Base-by-base conservation (phyloP, 345 rosid species). In the Eutrema heterophyllum region DNA sequence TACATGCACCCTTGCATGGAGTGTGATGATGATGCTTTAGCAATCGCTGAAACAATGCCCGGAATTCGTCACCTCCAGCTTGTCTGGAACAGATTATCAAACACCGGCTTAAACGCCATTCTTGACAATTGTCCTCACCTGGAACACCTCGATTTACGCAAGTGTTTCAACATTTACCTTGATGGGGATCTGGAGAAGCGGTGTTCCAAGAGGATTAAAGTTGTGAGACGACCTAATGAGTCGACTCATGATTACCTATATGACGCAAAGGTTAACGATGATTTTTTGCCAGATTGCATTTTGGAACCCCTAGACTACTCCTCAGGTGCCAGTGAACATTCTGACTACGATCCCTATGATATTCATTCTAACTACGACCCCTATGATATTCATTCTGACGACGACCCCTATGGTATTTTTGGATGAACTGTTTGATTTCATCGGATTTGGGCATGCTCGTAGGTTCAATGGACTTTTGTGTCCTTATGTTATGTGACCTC, bases 41-140 rank as follows among this genome's bases (percentile, higher is more conserved):
- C 87, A 53, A 86, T 91, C 49, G 95, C 87, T 2, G 72, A 84
- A 66, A 72, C 70, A 32, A 84, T 88, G 92, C 91, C 68, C 7
- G 58, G 54, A 29, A 61, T 87, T 29, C 83, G 49, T 49, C 78
- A 72, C 55, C 92, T 91, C 27, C 84, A 66, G 32, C 29, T 50
- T 36, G 3, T 49, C 2, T 58, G 70, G n/a, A 66, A 50, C 58
- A 5, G 2, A 36, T 12, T 66, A 50, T 3, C 58, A 21, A 16
- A 49, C 14, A 5, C 15, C 0, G 46, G 70, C 1, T 8, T 66
- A 24, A 50, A 21, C 2, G 58, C 58, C 32, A 66, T 66, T 50
- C 70, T 65, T 13, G 57, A 65, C 33, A 21, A 49, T 3, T 33
- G 33, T 65, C 56, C 45, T 4, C 7, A 33, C 8, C 33, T 65